phyloP scores from a whole-genome alignment of 1,284 basidiomycete species.

The Volvariella surrecta region DNA sequence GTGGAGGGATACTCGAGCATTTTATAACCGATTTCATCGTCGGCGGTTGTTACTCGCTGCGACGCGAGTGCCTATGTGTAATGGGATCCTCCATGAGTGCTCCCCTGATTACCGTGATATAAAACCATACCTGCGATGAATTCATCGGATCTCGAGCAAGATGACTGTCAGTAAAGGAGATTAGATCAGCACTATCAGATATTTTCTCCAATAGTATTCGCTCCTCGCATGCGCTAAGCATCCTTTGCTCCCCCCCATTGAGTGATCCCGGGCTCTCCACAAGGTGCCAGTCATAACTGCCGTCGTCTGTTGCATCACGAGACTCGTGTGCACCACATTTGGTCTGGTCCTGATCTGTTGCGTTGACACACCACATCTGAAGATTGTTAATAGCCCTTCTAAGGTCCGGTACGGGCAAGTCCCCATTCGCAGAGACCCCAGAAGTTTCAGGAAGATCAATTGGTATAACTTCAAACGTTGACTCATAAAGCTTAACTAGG shows the following conservation, averaged over 20 bases:
- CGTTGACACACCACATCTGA: slow-evolving; percentile 37
- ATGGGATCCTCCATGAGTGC: slow-evolving; percentile 5
- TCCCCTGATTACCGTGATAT: slow-evolving; percentile 4
- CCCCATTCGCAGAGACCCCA: slow-evolving; percentile 17
- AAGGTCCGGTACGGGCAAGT: slow-evolving; percentile 40
- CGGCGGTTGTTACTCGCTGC: slow-evolving; percentile 23
- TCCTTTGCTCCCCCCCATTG: slow-evolving; percentile 1
- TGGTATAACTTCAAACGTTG: slow-evolving; percentile 8
- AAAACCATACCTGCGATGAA: slow-evolving; percentile 33
- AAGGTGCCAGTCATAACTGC: slow-evolving; percentile 11
- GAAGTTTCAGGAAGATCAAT: slow-evolving; percentile 22
- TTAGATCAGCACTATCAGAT: slow-evolving; percentile 27
- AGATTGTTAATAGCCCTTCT: slow-evolving; percentile 49
- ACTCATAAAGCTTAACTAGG: slow-evolving; percentile 29
- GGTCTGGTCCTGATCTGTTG: slow-evolving; percentile 10
- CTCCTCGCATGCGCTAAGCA: slow-evolving; percentile 1
- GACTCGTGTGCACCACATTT: slow-evolving; percentile 8
- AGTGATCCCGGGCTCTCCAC: slow-evolving; percentile 7
- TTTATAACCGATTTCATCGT: slow-evolving; percentile 53
- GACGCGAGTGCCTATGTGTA: slow-evolving; percentile 15
- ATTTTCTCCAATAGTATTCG: slow-evolving; percentile 8
- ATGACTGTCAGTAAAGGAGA: slow-evolving; percentile 50
- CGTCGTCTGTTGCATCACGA: background rate
- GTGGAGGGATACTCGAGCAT: slow-evolving; percentile 22
- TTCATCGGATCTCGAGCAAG: slow-evolving; percentile 30